phyloP scores from a whole-genome alignment of 352 stramenopile genomes.

The Phytophthora cryptogea region DNA sequence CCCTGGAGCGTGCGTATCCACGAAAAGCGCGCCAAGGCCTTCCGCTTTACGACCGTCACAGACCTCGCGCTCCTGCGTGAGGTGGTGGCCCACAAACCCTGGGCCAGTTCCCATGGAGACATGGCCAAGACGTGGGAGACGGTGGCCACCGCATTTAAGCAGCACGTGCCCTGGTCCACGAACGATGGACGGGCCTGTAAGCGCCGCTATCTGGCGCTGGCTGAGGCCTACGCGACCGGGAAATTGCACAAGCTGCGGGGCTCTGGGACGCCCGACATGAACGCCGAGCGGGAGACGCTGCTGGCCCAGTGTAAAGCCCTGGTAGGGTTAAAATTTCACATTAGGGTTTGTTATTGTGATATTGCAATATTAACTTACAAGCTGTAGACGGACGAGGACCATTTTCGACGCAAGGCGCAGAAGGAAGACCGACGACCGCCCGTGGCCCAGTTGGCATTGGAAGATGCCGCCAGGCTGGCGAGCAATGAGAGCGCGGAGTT shows the following conservation, averaged over 20 bases:
- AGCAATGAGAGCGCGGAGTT: constrained; percentile 7
- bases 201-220: constrained; percentile 30
- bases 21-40: constrained; percentile 33
- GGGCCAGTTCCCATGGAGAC: constrained; percentile 28
- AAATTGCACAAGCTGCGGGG: constrained; percentile 31
- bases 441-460: constrained; percentile 17
- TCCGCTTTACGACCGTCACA: constrained; percentile 33
- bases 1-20: constrained; percentile 30
- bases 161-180: constrained; percentile 23
- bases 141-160: constrained; percentile 25
- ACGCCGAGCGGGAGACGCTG: constrained; percentile 26
- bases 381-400: constrained; percentile 27
- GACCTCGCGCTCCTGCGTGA: constrained; percentile 31
- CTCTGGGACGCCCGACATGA: constrained; percentile 23
- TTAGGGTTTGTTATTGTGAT: constrained; percentile 10
- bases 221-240: constrained; percentile 14
- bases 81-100: constrained; percentile 29
- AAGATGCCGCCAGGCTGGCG: constrained; percentile 19
- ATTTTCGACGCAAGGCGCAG: constrained; percentile 15
- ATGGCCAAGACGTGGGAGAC: constrained; percentile 29
- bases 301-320: constrained; percentile 21
- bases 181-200: constrained; percentile 30
- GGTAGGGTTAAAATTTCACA: constrained; percentile 15
- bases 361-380: constrained; percentile 2
- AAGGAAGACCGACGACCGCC: constrained; percentile 14